Percentiles rank a stretch among this genome's conserved stretches.
phyloP scores from a whole-genome alignment of 2,329 filamentous ascomycete species.

The Curvularia verruculosa region DNA sequence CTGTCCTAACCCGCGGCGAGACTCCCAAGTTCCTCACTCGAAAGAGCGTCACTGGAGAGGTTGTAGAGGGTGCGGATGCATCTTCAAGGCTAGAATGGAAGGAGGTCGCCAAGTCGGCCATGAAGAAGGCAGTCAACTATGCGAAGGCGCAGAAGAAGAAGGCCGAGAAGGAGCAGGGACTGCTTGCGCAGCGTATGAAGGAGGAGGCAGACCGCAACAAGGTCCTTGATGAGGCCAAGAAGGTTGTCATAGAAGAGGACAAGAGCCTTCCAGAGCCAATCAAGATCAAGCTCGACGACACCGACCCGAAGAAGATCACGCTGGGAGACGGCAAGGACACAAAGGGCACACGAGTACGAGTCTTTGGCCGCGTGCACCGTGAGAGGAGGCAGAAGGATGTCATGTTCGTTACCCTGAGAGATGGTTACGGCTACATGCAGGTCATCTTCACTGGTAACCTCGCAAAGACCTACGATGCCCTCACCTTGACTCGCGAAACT shows the following conservation, averaged over 20 bases:
- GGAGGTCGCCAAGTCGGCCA: slow-evolving; percentile 78
- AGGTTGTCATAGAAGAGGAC: slow-evolving; percentile 74
- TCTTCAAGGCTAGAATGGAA: slow-evolving; percentile 74
- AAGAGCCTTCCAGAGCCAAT: slow-evolving; percentile 72
- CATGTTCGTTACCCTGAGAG: slow-evolving; percentile 83
- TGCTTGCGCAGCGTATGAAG: slow-evolving; percentile 73
- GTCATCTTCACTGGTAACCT: slow-evolving; percentile 81
- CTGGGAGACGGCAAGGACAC: slow-evolving; percentile 59
- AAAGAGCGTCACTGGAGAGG: slow-evolving; percentile 55
- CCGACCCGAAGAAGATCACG: slow-evolving; percentile 62
- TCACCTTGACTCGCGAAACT: slow-evolving; percentile 86
- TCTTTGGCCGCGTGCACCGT: slow-evolving; percentile 83
- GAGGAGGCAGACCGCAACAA: slow-evolving; percentile 72
- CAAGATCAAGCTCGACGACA: slow-evolving; percentile 77
- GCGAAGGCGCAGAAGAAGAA: slow-evolving; percentile 83
- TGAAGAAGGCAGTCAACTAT: slow-evolving; percentile 82
- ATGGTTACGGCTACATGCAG: slow-evolving; percentile 85
- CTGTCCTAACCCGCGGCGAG: slow-evolving; percentile 73
- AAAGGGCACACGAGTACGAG: slow-evolving; percentile 76
- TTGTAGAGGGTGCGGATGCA: slow-evolving; percentile 60
- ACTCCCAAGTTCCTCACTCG: slow-evolving; percentile 69
- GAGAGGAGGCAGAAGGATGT: slow-evolving; percentile 81
- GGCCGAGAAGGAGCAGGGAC: slow-evolving; percentile 75
- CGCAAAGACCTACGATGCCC: slow-evolving; percentile 88
- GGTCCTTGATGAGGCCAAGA: slow-evolving; percentile 82